Conservation (phyloP, 352 stramenopile species). For the Globisporangium splendens region DNA sequence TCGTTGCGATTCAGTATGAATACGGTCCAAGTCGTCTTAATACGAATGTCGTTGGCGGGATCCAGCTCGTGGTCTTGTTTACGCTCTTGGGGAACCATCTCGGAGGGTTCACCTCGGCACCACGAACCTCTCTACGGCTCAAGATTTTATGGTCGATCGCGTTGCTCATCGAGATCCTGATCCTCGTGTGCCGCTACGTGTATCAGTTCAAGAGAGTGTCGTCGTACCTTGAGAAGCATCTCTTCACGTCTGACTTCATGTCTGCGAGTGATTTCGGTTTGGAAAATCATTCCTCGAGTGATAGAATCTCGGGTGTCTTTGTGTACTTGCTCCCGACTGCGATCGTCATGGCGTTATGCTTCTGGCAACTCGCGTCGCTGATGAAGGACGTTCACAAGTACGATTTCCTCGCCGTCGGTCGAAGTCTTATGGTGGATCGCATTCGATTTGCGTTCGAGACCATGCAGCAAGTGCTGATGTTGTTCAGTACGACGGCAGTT, state of each 20-base stretch:
- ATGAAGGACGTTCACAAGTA: conserved; percentile 61
- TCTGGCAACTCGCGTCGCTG: conserved; percentile 81
- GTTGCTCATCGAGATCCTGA: conserved; percentile 61
- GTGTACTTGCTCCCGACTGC: conserved; percentile 74
- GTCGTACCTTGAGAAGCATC: conserved; percentile 49
- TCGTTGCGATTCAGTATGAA: conserved; percentile 68
- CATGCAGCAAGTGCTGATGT: conserved; percentile 58
- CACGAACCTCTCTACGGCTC: conserved; percentile 62
- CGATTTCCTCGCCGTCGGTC: conserved; percentile 55
- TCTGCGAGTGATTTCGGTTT: conserved; percentile 70
- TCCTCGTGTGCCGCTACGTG: conserved; percentile 70
- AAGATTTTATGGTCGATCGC: conserved; percentile 78
- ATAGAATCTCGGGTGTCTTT: conserved; percentile 67
- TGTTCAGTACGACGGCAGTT: conserved; percentile 64
- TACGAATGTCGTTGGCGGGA: conserved; percentile 59
- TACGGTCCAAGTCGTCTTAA: conserved; percentile 39
- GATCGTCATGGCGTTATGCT: conserved; percentile 68
- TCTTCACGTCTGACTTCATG: conserved; percentile 77
- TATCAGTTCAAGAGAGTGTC: conserved; percentile 80
- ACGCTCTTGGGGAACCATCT: conserved; percentile 72
- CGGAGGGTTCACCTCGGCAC: conserved; percentile 52
- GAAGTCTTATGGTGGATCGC: conserved; percentile 46
- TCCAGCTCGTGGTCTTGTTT: conserved; percentile 63
- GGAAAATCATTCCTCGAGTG: conserved; percentile 56
- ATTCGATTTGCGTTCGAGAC: conserved; percentile 56